Base-by-base conservation (phyloP, 345 rosid species). In the Hirschfeldia incana region DNA sequence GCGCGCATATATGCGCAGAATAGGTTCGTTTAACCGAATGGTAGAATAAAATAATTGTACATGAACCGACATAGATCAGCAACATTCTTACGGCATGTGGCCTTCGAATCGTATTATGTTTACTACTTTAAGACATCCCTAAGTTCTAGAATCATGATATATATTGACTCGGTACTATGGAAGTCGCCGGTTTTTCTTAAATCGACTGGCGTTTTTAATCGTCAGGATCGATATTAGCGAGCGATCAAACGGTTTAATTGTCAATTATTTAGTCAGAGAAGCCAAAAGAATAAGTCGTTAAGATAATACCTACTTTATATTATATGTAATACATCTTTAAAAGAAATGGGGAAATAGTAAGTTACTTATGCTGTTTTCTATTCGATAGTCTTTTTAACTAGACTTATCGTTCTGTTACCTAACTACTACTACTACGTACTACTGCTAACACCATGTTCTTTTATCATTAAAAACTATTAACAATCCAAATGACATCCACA, bases 51-150 rank as follows among this genome's bases (percentile, higher is more conserved):
- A 59, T 67, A 78, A 67, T 9, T 73, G 78, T 73, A 74, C 74
- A 73, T 73, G 78, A 78, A 73, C 78, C 69, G 74, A 73, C 73
- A 72, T 44, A 59, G 64, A 78, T 73, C 26, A 73, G 7, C 68
- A 78, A 72, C 82, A 78, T 72, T 78, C 77, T 78, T 72, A 58
- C 39, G 29, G 67, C 76, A 72, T 78, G 67, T 71, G 76, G 65
- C 37, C 32, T 55, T 77, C 21, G 29, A 66, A 55, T 55, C 27
- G 60, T 65, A 65, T 78, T 72, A 30, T 0, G 2, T 15, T 34
- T 37, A 55, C 69, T 27, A 49, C 13, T 61, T 10, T 21, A n/a
- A 15, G 49, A 26, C 49, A 13, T 42, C 8, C 57, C 65, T 61
- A 36, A 36, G 15, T 71, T 78, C 67, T 72, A 72, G 81, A 66